Evolutionary conservation across 2,329 filamentous ascomycete species (phyloP).

Genomic region (Capronia coronata): DNA sequence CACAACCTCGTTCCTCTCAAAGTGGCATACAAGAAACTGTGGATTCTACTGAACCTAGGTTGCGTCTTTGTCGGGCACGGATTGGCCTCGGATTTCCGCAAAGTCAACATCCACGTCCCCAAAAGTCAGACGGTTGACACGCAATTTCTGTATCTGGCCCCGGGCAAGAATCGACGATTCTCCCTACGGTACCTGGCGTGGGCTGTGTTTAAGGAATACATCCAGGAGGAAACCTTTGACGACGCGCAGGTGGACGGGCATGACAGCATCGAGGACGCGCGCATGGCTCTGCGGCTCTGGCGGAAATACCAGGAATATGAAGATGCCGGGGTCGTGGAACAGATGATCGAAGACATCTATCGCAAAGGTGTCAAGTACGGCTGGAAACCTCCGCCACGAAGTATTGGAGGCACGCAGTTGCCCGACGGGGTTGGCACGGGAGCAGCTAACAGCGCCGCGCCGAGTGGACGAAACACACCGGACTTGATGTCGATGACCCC

Average conservation of each 20-base stretch:
- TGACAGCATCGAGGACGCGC: slow-evolving; percentile 91
- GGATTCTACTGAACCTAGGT: slow-evolving; percentile 89
- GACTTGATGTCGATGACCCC: slow-evolving; percentile 19
- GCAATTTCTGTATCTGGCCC: slow-evolving; percentile 81
- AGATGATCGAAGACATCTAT: slow-evolving; percentile 84
- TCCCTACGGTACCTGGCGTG: slow-evolving; percentile 87
- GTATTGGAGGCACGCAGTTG: slow-evolving; percentile 22
- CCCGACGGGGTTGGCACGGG: slow-evolving; percentile 30
- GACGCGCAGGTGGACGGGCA: slow-evolving; percentile 48
- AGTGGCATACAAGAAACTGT: slow-evolving; percentile 93
- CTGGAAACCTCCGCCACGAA: slow-evolving; percentile 50
- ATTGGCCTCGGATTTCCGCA: slow-evolving; percentile 89
- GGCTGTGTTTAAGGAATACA: slow-evolving; percentile 85
- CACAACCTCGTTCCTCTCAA: slow-evolving; percentile 86
- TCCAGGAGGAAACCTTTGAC: slow-evolving; percentile 66
- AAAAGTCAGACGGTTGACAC: slow-evolving; percentile 89
- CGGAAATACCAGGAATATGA: slow-evolving; percentile 84
- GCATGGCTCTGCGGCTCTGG: slow-evolving; percentile 82
- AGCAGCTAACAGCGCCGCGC: slow-evolving; percentile 19
- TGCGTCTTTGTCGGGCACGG: slow-evolving; percentile 93
- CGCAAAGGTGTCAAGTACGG: slow-evolving; percentile 53
- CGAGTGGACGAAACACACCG: slow-evolving; percentile 31
- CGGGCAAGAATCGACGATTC: slow-evolving; percentile 73
- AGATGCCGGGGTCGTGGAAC: slow-evolving; percentile 74
- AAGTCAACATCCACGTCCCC: slow-evolving; percentile 95